phyloP scores from a whole-genome alignment of 164 flowering plant species.

The Magnolia kwangsiensis region DNA sequence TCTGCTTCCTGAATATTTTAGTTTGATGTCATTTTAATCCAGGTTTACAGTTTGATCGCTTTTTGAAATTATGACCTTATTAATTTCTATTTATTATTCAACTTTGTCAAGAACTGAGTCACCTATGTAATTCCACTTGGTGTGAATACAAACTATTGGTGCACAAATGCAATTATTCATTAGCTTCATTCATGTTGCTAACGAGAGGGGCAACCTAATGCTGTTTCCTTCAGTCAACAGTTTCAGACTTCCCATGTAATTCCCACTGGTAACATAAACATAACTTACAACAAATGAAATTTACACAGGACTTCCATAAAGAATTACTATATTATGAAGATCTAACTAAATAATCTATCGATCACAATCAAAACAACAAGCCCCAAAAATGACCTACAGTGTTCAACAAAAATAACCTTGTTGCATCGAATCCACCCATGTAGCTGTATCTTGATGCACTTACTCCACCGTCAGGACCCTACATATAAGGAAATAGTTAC shows the following conservation, averaged over 20 bases:
- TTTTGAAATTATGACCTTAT: not conserved
- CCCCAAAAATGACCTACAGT: slow-evolving; percentile 4
- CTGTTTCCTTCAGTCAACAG: not conserved
- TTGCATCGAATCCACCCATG: slow-evolving; percentile 96
- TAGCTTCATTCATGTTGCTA: not conserved
- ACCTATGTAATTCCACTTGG: not conserved
- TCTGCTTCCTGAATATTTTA: not conserved
- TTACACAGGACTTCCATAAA: not conserved
- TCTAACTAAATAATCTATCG: not conserved
- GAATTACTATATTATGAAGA: not conserved
- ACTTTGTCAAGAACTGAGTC: not conserved
- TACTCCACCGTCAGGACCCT: slow-evolving; percentile 99
- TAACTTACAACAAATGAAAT: too few species aligned
- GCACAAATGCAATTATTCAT: not conserved
- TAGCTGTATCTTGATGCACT: slow-evolving; percentile 91
- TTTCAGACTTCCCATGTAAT: not conserved
- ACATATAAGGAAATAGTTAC: slow-evolving; percentile 13
- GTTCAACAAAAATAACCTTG: slow-evolving; percentile 53
- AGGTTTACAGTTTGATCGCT: not conserved
- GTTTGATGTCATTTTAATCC: too few species aligned
- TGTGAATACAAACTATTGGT: not conserved
- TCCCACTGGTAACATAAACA: not conserved
- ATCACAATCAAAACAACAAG: not conserved
- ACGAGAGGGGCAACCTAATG: not conserved
- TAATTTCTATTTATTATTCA: not conserved